These are phyloP conservation scores for Podospora pseudoanserina DNA, from an alignment of 495 filamentous ascomycete genomes.

Conservation along the genomic window DNA sequence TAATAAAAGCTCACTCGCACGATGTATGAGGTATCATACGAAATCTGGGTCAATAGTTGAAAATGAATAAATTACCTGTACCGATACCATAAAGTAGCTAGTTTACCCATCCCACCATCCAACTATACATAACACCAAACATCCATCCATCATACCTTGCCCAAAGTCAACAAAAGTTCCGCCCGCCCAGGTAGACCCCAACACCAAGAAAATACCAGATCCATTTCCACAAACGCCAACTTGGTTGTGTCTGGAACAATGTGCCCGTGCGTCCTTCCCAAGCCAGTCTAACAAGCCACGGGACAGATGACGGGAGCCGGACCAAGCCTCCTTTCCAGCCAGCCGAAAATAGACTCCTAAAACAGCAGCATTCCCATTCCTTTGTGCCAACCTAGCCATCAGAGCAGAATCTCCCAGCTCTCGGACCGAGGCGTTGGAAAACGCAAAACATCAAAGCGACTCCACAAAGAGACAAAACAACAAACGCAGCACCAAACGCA, in stretches of 20 bases:
- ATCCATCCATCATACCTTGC: not conserved
- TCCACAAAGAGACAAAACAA: too few relatives aligned
- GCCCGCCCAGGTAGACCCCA: not conserved
- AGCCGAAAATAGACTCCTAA: too few relatives aligned
- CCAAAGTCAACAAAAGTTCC: not conserved
- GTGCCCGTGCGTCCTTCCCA: not conserved
- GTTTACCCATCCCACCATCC: not conserved
- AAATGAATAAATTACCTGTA: not conserved
- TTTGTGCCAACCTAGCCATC: not conserved
- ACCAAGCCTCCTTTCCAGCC: too few relatives aligned
- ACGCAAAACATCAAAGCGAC: too few relatives aligned
- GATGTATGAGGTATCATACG: too few relatives aligned
- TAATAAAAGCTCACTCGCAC: too few relatives aligned
- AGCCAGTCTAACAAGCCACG: not conserved
- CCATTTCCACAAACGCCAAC: not conserved
- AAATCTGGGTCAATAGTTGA: too few relatives aligned
- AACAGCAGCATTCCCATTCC: not conserved
- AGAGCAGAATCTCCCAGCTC: too few relatives aligned
- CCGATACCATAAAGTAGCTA: not conserved
- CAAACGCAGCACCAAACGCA: not conserved
- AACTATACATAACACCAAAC: not conserved
- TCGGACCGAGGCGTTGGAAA: too few relatives aligned
- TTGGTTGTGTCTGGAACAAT: not conserved
- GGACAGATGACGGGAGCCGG: not conserved
- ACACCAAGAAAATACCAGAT: not conserved